Evolutionary conservation across 2,329 filamentous ascomycete genomes (phyloP), one percentile per base, ranked within the genome.

Genomic region (Diaporthe humulicola): DNA sequence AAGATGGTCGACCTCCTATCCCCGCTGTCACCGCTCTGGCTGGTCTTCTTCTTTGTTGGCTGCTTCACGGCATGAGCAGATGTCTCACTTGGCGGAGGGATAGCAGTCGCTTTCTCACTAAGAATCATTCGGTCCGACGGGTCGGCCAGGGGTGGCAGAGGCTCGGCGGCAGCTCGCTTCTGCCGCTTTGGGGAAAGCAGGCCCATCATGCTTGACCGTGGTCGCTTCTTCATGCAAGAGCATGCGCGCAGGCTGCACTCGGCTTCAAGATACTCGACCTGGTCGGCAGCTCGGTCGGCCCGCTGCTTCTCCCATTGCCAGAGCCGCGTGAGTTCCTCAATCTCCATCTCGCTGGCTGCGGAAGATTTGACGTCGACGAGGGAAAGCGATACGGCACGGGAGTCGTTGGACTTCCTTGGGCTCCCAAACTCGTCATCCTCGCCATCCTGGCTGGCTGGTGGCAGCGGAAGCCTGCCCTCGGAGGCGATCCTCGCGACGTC

Each of bases 241-340:
- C 93, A 95, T 82, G 89, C 91, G 61, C 89, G 88, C 77, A 95
- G 88, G 67, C 91, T 88, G 81, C 93, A 95, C 81, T 96, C 94
- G 72, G 93, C 89, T 80, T 94, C 90, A 81, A 96, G 86, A 82
- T 95, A 96, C 42, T 95, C 93, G 64, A 95, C 87, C 80, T 93
- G 90, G 75, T 95, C 93, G 77, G 93, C 87, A 0, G 93, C 93
- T 10, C 93, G 89, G 76, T 93, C 88, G 14, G 93, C 92, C 72
- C 92, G 87, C 80, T 90, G 89, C 84, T 89, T 85, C 82, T 84
- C 90, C 88, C 89, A 91, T 73, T 88, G 85, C 80, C 89, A 86
- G 71, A 89, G 83, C 8, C 84, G 84, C 0, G 84, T 85, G 54
- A 91, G 83, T 78, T 91, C 88, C 58, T 91, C 89, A 45, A 91